Conservation (phyloP, 345 rosid species). For the Raphanus raphanistrum region DNA sequence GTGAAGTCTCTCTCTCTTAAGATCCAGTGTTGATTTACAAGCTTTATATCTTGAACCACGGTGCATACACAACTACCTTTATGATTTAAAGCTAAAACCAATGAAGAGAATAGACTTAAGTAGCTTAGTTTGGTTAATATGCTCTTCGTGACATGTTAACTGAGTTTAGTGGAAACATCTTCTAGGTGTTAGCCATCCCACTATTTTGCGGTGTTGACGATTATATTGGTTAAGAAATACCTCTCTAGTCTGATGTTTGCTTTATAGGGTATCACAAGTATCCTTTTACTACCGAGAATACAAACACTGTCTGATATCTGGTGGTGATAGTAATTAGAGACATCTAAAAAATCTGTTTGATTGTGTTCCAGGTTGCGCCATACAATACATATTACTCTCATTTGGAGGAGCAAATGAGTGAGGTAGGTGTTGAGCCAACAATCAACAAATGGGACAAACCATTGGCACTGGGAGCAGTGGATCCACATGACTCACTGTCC, state of each 20-base stretch:
- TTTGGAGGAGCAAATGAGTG: constrained; percentile 89
- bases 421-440: constrained; percentile 74
- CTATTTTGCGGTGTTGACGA: background rate
- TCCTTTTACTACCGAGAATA: background rate
- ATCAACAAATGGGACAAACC: constrained; percentile 93
- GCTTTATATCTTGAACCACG: background rate
- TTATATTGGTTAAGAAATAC: background rate
- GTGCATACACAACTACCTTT: constrained; percentile 1
- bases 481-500: constrained; percentile 92
- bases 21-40: background rate
- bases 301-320: background rate
- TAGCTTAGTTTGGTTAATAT: constrained; percentile 15
- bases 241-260: constrained; percentile 1
- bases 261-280: background rate
- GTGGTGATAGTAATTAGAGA: background rate
- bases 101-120: background rate
- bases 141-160: background rate
- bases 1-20: constrained; percentile 41
- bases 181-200: background rate
- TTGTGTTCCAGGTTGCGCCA: constrained; percentile 78
- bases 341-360: background rate
- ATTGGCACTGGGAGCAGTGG: constrained; percentile 79
- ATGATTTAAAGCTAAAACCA: background rate
- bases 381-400: constrained; percentile 87
- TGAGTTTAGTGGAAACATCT: constrained; percentile 19